Percentiles rank a stretch among this genome's conserved stretches.
phyloP scores from a whole-genome alignment of 805 yeast genomes.

The Wickerhamomyces subpelliculosus region DNA sequence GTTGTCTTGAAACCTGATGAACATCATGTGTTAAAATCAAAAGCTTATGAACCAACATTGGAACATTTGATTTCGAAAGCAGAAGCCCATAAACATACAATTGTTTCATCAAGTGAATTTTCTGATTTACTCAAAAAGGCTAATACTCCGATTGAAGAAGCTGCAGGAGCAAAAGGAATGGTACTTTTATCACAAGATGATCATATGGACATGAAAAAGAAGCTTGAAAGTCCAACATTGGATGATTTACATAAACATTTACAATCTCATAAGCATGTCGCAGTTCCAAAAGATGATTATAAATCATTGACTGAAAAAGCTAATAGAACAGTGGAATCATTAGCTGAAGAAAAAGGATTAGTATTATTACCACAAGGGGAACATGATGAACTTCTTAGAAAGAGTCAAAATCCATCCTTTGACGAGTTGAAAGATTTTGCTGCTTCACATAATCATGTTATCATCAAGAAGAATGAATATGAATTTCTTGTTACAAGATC shows the following conservation, averaged over 20 bases:
- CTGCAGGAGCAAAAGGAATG: conserved; percentile 9
- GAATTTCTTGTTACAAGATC: background rate
- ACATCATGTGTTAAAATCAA: conserved; percentile 4
- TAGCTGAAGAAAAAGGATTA: background rate
- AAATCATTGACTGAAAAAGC: background rate
- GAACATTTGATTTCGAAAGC: conserved; percentile 14
- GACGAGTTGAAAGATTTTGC: conserved; percentile 7
- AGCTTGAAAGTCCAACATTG: conserved; percentile 16
- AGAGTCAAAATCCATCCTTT: conserved; percentile 10
- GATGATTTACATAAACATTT: conserved; percentile 10
- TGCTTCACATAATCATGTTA: background rate
- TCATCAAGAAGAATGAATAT: background rate
- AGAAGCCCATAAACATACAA: conserved; percentile 4
- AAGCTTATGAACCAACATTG: conserved; percentile 19
- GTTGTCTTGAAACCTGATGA: conserved; percentile 9
- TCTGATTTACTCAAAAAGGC: conserved; percentile 6
- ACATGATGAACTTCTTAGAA: conserved; percentile 9
- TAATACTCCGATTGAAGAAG: conserved; percentile 9
- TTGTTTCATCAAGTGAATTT: conserved; percentile 18
- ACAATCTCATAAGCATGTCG: conserved; percentile 4
- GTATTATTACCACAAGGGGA: background rate
- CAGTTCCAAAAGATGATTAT: conserved; percentile 7
- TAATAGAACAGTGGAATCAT: background rate
- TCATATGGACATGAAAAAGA: conserved; percentile 3
- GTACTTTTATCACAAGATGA: conserved; percentile 7